These are phyloP conservation scores for Quercus phellos DNA, from an alignment of 331 rosid species.

Conservation along the genomic window DNA sequence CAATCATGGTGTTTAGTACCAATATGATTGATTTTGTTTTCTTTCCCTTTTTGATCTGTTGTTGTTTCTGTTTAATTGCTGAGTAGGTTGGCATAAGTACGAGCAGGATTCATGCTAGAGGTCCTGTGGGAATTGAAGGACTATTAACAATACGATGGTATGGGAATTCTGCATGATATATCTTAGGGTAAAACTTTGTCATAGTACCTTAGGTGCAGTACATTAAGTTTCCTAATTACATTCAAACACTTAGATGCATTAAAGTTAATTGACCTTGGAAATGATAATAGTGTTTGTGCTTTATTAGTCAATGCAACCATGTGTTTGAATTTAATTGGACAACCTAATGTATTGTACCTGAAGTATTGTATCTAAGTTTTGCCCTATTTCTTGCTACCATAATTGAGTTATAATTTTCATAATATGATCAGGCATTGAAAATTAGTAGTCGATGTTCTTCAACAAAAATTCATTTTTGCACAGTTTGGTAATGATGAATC, in stretches of 20 bases:
- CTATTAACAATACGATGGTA: conserved; percentile 82
- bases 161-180: not conserved
- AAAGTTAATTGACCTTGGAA: too few relatives aligned
- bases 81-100: conserved; percentile 77
- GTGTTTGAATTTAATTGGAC: too few relatives aligned
- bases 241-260: too few relatives aligned
- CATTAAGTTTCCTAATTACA: too few relatives aligned
- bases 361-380: too few relatives aligned
- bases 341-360: too few relatives aligned
- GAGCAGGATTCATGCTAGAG: conserved; percentile 78
- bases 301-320: too few relatives aligned
- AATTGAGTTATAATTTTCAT: not conserved
- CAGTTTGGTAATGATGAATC: not conserved
- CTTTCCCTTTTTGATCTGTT: not conserved
- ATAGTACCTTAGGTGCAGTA: too few relatives aligned
- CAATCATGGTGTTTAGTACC: not conserved
- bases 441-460: too few relatives aligned
- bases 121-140: conserved; percentile 94
- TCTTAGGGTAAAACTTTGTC: too few relatives aligned
- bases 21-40: conserved; percentile 1
- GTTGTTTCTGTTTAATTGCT: conserved; percentile 8
- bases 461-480: not conserved
- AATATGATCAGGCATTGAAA: not conserved
- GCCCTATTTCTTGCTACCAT: not conserved
- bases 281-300: too few relatives aligned